A percentile compares a stretch with the other conserved stretches of the same genome.
Evolutionary conservation across 2,329 filamentous ascomycete species (phyloP).

Genomic region (Stagonosporopsis tanaceti): DNA sequence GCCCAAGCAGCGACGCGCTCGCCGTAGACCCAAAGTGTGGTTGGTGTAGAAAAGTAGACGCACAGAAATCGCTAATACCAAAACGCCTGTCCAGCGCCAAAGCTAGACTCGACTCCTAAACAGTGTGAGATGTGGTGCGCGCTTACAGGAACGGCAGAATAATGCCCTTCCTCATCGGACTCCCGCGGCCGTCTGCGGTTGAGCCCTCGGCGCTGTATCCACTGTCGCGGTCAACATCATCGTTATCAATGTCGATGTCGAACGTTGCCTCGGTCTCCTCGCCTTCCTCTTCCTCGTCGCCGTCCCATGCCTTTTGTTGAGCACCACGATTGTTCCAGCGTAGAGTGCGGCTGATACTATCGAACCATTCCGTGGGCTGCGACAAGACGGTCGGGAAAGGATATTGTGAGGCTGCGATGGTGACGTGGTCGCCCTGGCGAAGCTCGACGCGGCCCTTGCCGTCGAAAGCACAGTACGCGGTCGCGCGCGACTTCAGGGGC

Average conservation of each 20-base stretch:
- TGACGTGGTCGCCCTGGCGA: conserved; percentile 91
- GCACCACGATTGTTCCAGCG: conserved; percentile 95
- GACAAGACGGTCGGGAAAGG: conserved; percentile 96
- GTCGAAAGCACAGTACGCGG: conserved; percentile 96
- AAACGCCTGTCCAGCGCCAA: conserved; percentile 6
- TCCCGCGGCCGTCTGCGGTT: conserved; percentile 43
- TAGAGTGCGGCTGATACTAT: conserved; percentile 89
- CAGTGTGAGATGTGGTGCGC: not conserved
- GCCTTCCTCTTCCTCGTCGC: conserved; percentile 54
- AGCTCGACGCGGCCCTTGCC: conserved; percentile 96
- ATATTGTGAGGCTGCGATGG: conserved; percentile 93
- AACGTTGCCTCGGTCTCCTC: conserved; percentile 68
- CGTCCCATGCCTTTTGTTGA: conserved; percentile 84
- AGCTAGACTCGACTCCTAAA: not conserved
- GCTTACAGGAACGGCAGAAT: conserved; percentile 43
- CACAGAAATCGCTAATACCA: conserved; percentile 7
- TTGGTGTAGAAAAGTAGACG: conserved; percentile 14
- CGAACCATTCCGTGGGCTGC: conserved; percentile 92
- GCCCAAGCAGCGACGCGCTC: conserved; percentile 37
- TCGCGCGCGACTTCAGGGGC: conserved; percentile 83
- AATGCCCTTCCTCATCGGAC: conserved; percentile 47
- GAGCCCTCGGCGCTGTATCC: conserved; percentile 51
- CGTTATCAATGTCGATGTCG: conserved; percentile 89
- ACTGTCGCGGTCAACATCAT: conserved; percentile 55
- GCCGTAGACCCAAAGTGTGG: conserved; percentile 21